Evolutionary conservation across 257 asterid genomes (phyloP), one percentile per base, ranked within the genome.

Genomic region (Echites panduratus): DNA sequence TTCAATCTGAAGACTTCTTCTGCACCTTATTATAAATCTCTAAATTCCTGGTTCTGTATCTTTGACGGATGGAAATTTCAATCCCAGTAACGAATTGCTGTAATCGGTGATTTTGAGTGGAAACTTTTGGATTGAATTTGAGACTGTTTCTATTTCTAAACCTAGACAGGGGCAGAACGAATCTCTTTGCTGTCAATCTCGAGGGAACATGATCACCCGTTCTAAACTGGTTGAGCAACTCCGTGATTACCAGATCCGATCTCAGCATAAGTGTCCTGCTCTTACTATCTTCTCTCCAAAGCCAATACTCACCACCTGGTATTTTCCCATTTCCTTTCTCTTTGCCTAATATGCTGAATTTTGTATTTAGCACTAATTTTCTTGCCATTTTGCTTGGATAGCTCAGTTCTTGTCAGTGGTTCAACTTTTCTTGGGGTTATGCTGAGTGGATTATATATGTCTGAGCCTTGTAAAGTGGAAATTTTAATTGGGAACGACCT

Each of bases 241-340:
- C 78, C 90, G 97, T 79, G 97, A 87, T 77, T 86, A 87, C 80
- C 97, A 91, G 93, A 90, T 89, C 95, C 86, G 97, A 80, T 86
- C 95, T 69, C 96, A 91, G 83, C 91, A 86, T 81, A 91, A 88
- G 80, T 91, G 91, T 59, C 85, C 96, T 2, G 85, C 88, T 26
- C 95, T 91, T 77, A 68, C 89, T 50, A 65, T 91, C 78, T 91
- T 91, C 83, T 91, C 97, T 41, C 89, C 96, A 9, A 91, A 84
- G 68, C 93, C 95, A 63, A 52, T 78, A 66, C 85, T 90, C 72
- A 76, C 86, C 66, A 79, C 90, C 85, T 86, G 97, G 97, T 90
- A 77, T 29, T 72, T 41, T 35, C 61, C 19, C 54, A 32, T 32
- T 32, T 20, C 73, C 7, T 44, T 44, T n/a, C 9, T 45, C 67